A percentile compares a stretch with the other conserved stretches of the same genome.
Evolutionary conservation across 2,329 filamentous ascomycete genomes (phyloP).

Genomic region (Neofusicoccum ribis): DNA sequence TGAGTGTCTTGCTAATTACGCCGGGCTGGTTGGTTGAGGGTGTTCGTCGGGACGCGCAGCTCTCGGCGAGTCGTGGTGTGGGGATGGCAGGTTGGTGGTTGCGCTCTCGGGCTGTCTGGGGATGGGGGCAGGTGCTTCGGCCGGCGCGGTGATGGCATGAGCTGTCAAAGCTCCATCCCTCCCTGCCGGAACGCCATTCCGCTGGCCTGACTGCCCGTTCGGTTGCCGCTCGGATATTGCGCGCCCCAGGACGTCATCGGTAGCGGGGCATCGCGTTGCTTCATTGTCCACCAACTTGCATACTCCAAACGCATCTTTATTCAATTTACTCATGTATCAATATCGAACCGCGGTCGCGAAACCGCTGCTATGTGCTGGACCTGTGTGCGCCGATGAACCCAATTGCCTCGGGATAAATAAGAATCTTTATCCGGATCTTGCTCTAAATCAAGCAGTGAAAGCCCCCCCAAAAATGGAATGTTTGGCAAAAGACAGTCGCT

Average conservation of each 20-base stretch:
- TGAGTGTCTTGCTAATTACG: conserved; percentile 3
- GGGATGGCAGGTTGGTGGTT: conserved; percentile 17
- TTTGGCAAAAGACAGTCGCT: background rate
- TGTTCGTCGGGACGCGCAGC: background rate
- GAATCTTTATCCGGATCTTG: background rate
- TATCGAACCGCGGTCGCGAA: background rate
- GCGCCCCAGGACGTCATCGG: background rate
- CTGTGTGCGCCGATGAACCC: background rate
- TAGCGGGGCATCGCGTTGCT: background rate
- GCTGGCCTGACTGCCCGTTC: background rate
- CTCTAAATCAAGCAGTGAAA: background rate
- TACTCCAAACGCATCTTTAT: background rate
- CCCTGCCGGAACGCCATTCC: background rate
- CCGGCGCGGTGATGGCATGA: conserved; percentile 9
- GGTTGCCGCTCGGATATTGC: background rate
- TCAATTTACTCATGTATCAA: background rate
- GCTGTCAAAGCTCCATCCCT: conserved; percentile 13
- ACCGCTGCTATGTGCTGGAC: background rate
- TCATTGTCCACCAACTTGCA: no score
- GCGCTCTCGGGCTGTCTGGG: conserved; percentile 8
- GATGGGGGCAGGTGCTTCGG: conserved; percentile 1
- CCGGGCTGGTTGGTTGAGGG: conserved; percentile 9
- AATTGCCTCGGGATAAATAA: background rate
- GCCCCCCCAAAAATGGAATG: background rate
- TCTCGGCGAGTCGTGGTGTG: conserved; percentile 15